phyloP scores from a whole-genome alignment of 2,329 filamentous ascomycete species.

The Pseudopithomyces maydicus region DNA sequence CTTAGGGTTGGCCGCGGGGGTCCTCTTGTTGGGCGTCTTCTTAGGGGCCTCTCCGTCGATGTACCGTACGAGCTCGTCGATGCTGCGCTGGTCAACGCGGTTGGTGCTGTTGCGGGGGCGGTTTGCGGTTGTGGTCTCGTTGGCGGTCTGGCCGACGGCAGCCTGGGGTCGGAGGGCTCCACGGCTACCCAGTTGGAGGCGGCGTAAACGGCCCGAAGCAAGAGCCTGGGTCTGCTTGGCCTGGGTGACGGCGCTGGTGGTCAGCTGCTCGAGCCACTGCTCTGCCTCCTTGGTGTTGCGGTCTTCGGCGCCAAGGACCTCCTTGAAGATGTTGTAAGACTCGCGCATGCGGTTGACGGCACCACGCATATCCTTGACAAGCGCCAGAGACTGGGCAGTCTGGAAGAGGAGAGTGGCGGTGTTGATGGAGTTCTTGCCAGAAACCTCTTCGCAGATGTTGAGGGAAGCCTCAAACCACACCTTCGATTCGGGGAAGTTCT shows the following conservation, averaged over 20 bases:
- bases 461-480: conserved; percentile 97
- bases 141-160: conserved; percentile 63
- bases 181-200: conserved; percentile 67
- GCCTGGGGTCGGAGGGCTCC: conserved; percentile 65
- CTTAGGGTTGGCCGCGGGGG: conserved; percentile 49
- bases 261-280: conserved; percentile 94
- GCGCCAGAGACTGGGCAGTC: conserved; percentile 88
- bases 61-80: conserved; percentile 92
- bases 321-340: conserved; percentile 93
- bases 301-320: conserved; percentile 83
- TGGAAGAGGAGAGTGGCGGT: conserved; percentile 96
- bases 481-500: conserved; percentile 92
- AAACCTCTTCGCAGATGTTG: conserved; percentile 84
- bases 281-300: conserved; percentile 98
- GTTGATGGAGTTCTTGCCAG: conserved; percentile 88
- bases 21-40: conserved; percentile 52
- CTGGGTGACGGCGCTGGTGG: conserved; percentile 91
- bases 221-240: conserved; percentile 92
- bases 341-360: conserved; percentile 94
- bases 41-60: conserved; percentile 73
- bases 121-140: conserved; percentile 48
- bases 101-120: conserved; percentile 45
- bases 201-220: conserved; percentile 72
- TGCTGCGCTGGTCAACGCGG: conserved; percentile 75
- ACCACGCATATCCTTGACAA: conserved; percentile 93